Evolutionary conservation across 2,329 filamentous ascomycete genomes (phyloP).

Genomic region (Colletotrichum tropicicola): DNA sequence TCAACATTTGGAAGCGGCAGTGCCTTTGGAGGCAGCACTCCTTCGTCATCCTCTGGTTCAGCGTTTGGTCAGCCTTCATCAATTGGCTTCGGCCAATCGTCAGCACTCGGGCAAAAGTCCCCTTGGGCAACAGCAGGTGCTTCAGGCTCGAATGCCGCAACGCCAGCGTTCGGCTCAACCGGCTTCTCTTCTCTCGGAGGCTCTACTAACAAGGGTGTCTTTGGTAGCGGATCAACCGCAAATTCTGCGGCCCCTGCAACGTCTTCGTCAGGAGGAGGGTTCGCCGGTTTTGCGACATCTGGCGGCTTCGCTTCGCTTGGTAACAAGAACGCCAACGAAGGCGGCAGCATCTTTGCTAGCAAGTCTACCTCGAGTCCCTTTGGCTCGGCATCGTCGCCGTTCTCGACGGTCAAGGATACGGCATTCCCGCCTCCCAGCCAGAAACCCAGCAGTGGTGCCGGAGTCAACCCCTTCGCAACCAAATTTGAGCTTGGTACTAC

Average conservation of each 20-base stretch:
- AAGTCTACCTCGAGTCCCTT: slow-evolving; percentile 48
- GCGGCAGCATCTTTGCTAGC: slow-evolving; percentile 47
- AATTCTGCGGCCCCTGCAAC: slow-evolving; percentile 38
- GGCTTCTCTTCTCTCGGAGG: slow-evolving; percentile 54
- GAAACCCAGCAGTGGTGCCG: slow-evolving; percentile 43
- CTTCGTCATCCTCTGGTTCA: slow-evolving; percentile 40
- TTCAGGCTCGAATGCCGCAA: slow-evolving; percentile 43
- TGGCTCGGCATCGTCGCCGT: slow-evolving; percentile 37
- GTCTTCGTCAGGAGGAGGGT: slow-evolving; percentile 51
- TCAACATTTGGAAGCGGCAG: slow-evolving; percentile 14
- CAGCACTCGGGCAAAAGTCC: slow-evolving; percentile 58
- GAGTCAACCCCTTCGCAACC: slow-evolving; percentile 53
- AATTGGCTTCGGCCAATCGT: slow-evolving; percentile 60
- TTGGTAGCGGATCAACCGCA: slow-evolving; percentile 41
- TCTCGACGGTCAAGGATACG: slow-evolving; percentile 46
- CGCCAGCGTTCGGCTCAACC: slow-evolving; percentile 64
- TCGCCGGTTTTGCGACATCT: slow-evolving; percentile 63
- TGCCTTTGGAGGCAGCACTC: slow-evolving; percentile 6
- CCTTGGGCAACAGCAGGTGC: slow-evolving; percentile 56
- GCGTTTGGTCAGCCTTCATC: slow-evolving; percentile 45
- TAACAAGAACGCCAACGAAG: slow-evolving; percentile 44
- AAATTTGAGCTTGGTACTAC: slow-evolving; percentile 72
- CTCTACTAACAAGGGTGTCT: slow-evolving; percentile 46
- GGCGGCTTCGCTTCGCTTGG: slow-evolving; percentile 63
- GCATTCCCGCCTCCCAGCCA: slow-evolving; percentile 50